Conservation (phyloP, 2,329 filamentous ascomycete genomes). For the Sporothrix sp. region DNA sequence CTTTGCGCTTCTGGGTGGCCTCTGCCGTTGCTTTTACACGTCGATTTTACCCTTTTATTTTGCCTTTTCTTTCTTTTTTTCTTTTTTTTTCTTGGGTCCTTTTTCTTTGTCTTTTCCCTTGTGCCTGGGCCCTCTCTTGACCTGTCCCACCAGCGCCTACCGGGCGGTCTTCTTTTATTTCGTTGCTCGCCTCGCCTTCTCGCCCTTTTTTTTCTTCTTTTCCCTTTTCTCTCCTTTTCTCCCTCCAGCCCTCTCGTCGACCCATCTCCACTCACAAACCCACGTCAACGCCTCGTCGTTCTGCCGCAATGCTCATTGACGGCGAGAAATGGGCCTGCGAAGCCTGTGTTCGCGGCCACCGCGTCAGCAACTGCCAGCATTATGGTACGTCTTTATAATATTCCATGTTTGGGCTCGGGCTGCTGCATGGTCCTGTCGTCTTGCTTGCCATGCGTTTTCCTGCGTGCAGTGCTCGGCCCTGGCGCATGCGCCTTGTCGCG, state of each 20-base stretch:
- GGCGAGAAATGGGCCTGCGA: constrained; percentile 98
- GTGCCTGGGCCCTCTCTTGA: too few species aligned
- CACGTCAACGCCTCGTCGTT: constrained; percentile 6
- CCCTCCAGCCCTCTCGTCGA: neutral
- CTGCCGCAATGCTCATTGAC: constrained; percentile 63
- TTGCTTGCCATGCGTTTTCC: neutral
- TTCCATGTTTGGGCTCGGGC: too few species aligned
- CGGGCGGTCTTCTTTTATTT: neutral
- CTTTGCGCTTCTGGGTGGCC: constrained; percentile 3
- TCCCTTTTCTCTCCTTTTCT: neutral
- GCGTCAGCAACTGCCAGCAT: constrained; percentile 97
- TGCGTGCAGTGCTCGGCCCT: neutral
- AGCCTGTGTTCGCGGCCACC: constrained; percentile 95
- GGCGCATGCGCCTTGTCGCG: neutral
- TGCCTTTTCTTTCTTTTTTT: constrained; percentile 1
- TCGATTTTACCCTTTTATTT: neutral
- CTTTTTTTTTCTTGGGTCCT: constrained; percentile 1
- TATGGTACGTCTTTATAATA: constrained; percentile 56
- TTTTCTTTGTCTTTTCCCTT: neutral
- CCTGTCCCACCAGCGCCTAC: neutral
- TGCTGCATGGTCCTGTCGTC: neutral
- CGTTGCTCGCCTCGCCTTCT: constrained; percentile 1
- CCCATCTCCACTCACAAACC: constrained; percentile 12
- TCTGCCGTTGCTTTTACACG: too few species aligned
- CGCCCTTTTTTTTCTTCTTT: neutral